These are phyloP conservation scores for Colletotrichum liaoningense DNA, from an alignment of 2,329 filamentous ascomycete genomes.

Conservation along the genomic window DNA sequence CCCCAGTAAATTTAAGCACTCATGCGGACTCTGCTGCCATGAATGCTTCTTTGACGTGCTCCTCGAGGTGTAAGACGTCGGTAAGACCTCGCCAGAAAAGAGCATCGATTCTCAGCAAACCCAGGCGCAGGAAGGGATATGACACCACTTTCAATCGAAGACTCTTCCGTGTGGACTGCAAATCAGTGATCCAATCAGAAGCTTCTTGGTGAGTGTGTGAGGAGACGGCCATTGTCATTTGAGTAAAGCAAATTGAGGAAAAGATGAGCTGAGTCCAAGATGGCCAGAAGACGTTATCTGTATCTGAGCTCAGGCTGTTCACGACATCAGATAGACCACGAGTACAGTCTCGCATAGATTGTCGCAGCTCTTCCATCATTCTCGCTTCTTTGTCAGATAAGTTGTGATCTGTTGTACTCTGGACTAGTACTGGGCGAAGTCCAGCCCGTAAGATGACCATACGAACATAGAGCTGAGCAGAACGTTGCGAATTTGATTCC, in stretches of 20 bases:
- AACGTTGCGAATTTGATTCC: background rate
- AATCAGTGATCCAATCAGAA: constrained; percentile 26
- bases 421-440: background rate
- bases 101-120: constrained; percentile 38
- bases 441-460: constrained; percentile 1
- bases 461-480: background rate
- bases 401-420: background rate
- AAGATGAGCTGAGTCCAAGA: constrained; percentile 36
- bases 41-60: constrained; percentile 33
- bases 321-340: background rate
- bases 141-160: constrained; percentile 37
- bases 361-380: background rate
- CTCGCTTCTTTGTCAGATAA: too few relatives aligned
- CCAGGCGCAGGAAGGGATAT: constrained; percentile 36
- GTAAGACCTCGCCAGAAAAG: constrained; percentile 39
- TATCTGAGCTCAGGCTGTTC: constrained; percentile 27
- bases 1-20: background rate
- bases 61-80: constrained; percentile 36
- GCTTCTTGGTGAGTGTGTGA: constrained; percentile 28
- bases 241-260: constrained; percentile 36
- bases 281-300: constrained; percentile 35
- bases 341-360: background rate
- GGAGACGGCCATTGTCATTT: constrained; percentile 32
- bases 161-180: constrained; percentile 33
- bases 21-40: background rate